Evolutionary conservation across 2,329 filamentous ascomycete species (phyloP).

Genomic region (Teratosphaeria gauchensis): DNA sequence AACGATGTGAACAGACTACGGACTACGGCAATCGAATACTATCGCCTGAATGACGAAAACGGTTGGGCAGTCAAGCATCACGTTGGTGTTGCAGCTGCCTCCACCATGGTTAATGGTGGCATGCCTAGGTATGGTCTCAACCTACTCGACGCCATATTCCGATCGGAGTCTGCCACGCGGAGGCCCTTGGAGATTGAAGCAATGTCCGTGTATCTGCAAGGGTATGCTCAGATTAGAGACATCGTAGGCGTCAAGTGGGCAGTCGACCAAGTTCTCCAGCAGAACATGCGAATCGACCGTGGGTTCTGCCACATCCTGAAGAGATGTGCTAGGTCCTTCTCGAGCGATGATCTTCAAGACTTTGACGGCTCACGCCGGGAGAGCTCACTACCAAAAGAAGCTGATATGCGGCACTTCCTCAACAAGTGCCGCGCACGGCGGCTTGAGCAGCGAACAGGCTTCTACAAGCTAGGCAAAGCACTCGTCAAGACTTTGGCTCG

Average conservation of each 20-base stretch:
- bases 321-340: background rate
- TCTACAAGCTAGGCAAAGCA: conserved; percentile 9
- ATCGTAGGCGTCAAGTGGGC: conserved; percentile 19
- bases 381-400: background rate
- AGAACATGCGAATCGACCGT: conserved; percentile 20
- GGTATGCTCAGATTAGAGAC: conserved; percentile 13
- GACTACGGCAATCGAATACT: conserved; percentile 18
- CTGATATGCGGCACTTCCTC: background rate
- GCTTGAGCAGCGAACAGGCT: conserved; percentile 5
- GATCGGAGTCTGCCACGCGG: conserved; percentile 13
- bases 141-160: conserved; percentile 19
- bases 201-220: conserved; percentile 24
- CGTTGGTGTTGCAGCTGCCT: conserved; percentile 18
- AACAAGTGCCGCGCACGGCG: conserved; percentile 5
- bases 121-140: conserved; percentile 17
- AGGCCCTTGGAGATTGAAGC: conserved; percentile 19
- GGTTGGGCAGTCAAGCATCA: conserved; percentile 10
- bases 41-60: conserved; percentile 20
- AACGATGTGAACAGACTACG: conserved; percentile 11
- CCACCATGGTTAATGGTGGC: conserved; percentile 18
- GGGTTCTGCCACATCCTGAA: conserved; percentile 12
- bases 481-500: conserved; percentile 6
- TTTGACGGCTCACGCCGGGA: background rate
- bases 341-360: background rate
- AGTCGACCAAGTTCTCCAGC: conserved; percentile 17